A percentile compares a stretch with the other conserved stretches of the same genome.
Conservation (phyloP, 306 rosid species). For the Vigna radiata region DNA sequence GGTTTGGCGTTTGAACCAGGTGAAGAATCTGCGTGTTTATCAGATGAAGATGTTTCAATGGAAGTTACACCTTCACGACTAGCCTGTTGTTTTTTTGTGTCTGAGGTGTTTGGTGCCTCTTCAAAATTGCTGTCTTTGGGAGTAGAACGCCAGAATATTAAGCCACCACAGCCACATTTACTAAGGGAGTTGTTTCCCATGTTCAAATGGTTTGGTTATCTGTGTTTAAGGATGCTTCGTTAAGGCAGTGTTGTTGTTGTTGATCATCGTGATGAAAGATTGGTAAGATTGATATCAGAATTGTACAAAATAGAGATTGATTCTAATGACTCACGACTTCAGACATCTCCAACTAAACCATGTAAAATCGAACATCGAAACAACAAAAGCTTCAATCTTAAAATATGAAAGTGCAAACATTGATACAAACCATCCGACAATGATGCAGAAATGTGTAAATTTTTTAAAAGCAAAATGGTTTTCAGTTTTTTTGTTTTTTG, state of each 20-base stretch:
- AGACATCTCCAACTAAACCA: constrained; percentile 18
- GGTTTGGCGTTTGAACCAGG: constrained; percentile 11
- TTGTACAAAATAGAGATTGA: background rate
- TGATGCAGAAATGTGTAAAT: background rate
- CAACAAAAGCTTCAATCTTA: background rate
- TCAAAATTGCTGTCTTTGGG: constrained; percentile 32
- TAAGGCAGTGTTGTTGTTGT: background rate
- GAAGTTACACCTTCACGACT: constrained; percentile 40
- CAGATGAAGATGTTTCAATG: constrained; percentile 20
- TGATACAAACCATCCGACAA: background rate
- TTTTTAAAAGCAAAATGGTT: constrained; percentile 1
- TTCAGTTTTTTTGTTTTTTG: background rate
- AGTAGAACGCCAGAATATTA: constrained; percentile 53
- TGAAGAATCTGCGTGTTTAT: constrained; percentile 25
- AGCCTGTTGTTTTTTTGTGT: constrained; percentile 50
- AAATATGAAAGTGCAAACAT: background rate
- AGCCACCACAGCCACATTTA: constrained; percentile 72
- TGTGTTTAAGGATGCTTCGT: background rate
- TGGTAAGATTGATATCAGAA: background rate
- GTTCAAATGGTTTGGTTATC: background rate
- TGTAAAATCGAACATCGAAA: constrained; percentile 5
- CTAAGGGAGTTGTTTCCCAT: constrained; percentile 62
- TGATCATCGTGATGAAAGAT: constrained; percentile 3
- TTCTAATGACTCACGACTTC: background rate
- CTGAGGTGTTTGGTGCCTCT: constrained; percentile 43